Evolutionary conservation across 208 protist species (phyloP), one percentile per base, ranked within the genome.

Genomic region (Acanthamoeba castellanii): DNA sequence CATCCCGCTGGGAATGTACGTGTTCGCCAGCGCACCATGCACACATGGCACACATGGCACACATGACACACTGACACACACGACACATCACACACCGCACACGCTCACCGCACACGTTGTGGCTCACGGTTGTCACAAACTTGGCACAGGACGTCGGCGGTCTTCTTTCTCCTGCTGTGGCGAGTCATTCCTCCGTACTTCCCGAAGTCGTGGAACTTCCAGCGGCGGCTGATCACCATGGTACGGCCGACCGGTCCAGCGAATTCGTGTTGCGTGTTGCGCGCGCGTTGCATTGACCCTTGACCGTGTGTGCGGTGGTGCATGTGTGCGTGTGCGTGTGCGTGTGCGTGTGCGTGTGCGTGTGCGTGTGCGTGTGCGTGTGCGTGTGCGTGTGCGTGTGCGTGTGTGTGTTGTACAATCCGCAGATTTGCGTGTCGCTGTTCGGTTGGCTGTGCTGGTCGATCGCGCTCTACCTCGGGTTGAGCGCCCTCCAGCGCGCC

Each of bases 111-210:
- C 32, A 7, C 27, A 20, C 14, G 32, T 42, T 68, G 27, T 76
- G 45, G 37, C 37, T 6, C 25, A 27, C 59, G 1, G 25, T 16
- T 66, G 20, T 66, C 3, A 66, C 25, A 16, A 66, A 30, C 13
- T 68, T 68, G 22, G 22, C 76, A 59, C 55, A 92, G 55, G 85
- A 92, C 85, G 27, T 70, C 64, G 9, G 32, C 59, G 1, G 64
- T 92, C 85, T 68, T 68, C 55, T 92, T 68, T 50, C 64, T 92
- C 37, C 13, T 55, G n/a, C 59, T 92, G 20, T 92, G 85, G 85
- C 85, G 85, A 47, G 11, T 92, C 7, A 27, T 92, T 22, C 85
- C 85, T 9, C 85, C 85, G 0, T 74, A 74, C 59, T 14, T 92
- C 0, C 85, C 85, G 42, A 32, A 37, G 42, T 20, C 45, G 3